These are phyloP conservation scores for Globisporangium polare DNA, from an alignment of 352 stramenopile species.

Conservation along the genomic window DNA sequence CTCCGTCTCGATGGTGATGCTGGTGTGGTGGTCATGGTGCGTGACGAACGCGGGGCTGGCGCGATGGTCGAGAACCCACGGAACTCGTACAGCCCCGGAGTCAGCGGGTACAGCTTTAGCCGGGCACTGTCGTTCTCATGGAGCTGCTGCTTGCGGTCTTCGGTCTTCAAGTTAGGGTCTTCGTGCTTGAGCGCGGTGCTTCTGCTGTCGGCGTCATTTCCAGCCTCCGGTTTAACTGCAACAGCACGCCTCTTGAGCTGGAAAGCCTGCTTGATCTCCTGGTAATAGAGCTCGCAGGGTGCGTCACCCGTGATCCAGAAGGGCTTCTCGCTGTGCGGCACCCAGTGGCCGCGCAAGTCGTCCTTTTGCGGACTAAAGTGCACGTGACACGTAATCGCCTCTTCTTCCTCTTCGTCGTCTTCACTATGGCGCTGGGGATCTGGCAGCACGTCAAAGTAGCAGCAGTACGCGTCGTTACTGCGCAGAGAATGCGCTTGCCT, in stretches of 20 bases:
- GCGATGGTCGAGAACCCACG: conserved; percentile 48
- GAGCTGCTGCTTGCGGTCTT: neutral
- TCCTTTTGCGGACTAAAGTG: conserved; percentile 19
- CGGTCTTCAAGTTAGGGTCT: neutral
- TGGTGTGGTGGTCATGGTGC: conserved; percentile 19
- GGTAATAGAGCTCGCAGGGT: conserved; percentile 14
- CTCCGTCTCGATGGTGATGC: neutral
- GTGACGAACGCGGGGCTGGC: neutral
- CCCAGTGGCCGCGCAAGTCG: conserved; percentile 3
- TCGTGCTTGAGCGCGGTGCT: neutral
- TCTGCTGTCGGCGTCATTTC: neutral
- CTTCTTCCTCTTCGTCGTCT: conserved; percentile 32
- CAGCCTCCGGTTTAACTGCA: neutral
- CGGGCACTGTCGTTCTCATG: conserved; percentile 6
- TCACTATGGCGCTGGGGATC: conserved; percentile 15
- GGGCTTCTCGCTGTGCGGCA: conserved; percentile 8
- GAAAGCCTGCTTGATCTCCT: conserved; percentile 13
- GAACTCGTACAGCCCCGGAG: conserved; percentile 61
- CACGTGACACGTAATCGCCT: conserved; percentile 39
- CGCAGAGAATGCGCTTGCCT: neutral
- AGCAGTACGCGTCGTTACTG: conserved; percentile 32
- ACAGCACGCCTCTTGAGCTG: neutral
- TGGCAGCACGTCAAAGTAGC: conserved; percentile 33
- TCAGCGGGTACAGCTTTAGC: conserved; percentile 37
- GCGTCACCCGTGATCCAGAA: conserved; percentile 17